A percentile compares a stretch with the other conserved stretches of the same genome.
Conservation (phyloP, 768 basidiomycete species). For the Cystofilobasidium bisporidii region DNA sequence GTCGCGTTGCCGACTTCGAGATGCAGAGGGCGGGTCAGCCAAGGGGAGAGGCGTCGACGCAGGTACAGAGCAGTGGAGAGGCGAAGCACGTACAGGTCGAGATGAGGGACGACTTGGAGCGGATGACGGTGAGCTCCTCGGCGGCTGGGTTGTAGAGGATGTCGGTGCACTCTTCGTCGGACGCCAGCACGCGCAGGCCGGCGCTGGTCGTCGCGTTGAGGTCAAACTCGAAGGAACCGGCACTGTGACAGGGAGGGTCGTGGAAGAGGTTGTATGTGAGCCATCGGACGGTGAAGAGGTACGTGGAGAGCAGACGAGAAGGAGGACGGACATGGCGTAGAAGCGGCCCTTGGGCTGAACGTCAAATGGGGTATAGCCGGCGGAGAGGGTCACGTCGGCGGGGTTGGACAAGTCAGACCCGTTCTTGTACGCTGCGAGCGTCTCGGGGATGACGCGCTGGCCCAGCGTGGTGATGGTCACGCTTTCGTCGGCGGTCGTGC, state of each 20-base stretch:
- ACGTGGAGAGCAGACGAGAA: too few species aligned
- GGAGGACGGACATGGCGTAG: slow-evolving; percentile 27
- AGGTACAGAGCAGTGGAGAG: background rate
- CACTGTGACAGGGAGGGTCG: background rate
- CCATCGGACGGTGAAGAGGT: background rate
- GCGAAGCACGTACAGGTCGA: slow-evolving; percentile 25
- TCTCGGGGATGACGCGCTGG: slow-evolving; percentile 32
- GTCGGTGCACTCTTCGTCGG: slow-evolving; percentile 33
- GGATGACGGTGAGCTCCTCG: slow-evolving; percentile 28
- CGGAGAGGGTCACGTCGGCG: background rate
- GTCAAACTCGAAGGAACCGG: slow-evolving; percentile 25
- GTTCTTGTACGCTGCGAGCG: slow-evolving; percentile 28
- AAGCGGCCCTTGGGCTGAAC: slow-evolving; percentile 29
- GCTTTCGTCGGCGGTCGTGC: slow-evolving; percentile 25
- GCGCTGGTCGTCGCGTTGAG: slow-evolving; percentile 21
- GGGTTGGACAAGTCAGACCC: slow-evolving; percentile 6
- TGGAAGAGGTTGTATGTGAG: background rate
- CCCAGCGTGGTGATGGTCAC: slow-evolving; percentile 30
- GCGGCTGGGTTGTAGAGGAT: slow-evolving; percentile 28
- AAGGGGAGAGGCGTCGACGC: too few species aligned
- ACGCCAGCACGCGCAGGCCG: slow-evolving; percentile 31
- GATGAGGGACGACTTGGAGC: slow-evolving; percentile 27
- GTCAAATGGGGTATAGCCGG: slow-evolving; percentile 24
- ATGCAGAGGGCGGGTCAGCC: too few species aligned
- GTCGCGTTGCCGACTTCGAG: slow-evolving; percentile 26